These are phyloP conservation scores for Musa troglodytarum DNA, from an alignment of 176 grass and related monocot species.

Conservation along the genomic window DNA sequence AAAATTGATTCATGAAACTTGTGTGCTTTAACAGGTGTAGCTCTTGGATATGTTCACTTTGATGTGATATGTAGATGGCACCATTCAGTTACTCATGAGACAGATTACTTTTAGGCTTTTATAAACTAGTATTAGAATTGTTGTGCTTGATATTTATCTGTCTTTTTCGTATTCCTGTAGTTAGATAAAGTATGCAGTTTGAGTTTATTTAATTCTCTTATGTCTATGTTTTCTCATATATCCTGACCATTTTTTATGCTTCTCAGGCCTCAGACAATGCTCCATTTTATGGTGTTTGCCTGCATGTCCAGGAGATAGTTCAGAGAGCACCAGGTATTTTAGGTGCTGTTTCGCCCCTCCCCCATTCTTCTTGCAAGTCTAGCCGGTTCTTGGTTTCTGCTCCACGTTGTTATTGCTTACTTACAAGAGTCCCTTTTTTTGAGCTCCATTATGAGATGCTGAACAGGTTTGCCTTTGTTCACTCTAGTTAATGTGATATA, in stretches of 20 bases:
- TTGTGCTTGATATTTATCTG: not conserved
- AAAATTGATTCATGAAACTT: not conserved
- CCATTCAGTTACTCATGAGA: too few species aligned
- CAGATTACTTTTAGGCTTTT: too few species aligned
- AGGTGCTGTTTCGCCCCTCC: slow-evolving; percentile 65
- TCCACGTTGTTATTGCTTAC: slow-evolving; percentile 93
- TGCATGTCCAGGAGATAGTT: slow-evolving; percentile 96
- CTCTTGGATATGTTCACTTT: too few species aligned
- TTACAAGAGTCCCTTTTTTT: slow-evolving; percentile 94
- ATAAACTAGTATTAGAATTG: too few species aligned
- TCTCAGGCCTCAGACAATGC: slow-evolving; percentile 82
- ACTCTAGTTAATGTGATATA: not conserved
- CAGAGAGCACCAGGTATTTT: slow-evolving; percentile 90
- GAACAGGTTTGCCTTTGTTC: slow-evolving; percentile 58
- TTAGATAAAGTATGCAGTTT: not conserved
- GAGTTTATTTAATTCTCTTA: not conserved
- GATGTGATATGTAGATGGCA: too few species aligned
- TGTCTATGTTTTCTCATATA: not conserved
- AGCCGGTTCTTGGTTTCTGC: slow-evolving; percentile 89
- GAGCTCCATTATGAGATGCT: slow-evolving; percentile 99
- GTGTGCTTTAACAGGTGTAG: not conserved
- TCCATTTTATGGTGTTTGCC: slow-evolving; percentile 85
- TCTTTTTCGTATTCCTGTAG: not conserved
- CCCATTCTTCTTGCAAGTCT: slow-evolving; percentile 46
- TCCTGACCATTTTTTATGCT: slow-evolving; percentile 14